These are phyloP conservation scores for Boletus tomentosulus DNA, from an alignment of 768 basidiomycete genomes.

Conservation along the genomic window DNA sequence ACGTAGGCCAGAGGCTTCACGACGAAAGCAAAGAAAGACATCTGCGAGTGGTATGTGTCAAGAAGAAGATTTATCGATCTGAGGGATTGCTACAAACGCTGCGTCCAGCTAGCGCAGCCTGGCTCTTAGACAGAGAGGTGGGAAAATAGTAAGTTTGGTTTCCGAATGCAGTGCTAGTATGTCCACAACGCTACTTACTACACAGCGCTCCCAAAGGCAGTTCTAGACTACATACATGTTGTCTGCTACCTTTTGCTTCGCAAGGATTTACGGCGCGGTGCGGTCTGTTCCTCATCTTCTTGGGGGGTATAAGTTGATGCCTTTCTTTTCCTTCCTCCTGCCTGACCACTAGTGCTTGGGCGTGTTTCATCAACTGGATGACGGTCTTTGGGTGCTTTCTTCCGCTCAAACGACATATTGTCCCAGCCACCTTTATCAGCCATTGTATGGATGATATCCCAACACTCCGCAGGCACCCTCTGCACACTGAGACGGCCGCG, in stretches of 20 bases:
- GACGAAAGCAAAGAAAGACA: constrained; percentile 60
- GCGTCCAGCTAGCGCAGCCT: constrained; percentile 20
- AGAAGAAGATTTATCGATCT: constrained; percentile 9
- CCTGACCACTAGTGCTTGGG: background rate
- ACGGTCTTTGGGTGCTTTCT: constrained; percentile 20
- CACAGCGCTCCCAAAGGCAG: too few relatives aligned
- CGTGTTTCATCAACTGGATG: background rate
- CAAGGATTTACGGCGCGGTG: constrained; percentile 19
- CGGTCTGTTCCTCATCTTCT: constrained; percentile 2
- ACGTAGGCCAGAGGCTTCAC: constrained; percentile 73
- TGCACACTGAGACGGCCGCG: constrained; percentile 88
- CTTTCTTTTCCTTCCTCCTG: constrained; percentile 24
- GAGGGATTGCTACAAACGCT: constrained; percentile 20
- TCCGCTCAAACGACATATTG: constrained; percentile 38
- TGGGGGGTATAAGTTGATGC: background rate
- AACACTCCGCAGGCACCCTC: constrained; percentile 63
- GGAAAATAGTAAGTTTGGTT: constrained; percentile 21
- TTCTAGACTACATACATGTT: background rate
- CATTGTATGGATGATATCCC: constrained; percentile 54
- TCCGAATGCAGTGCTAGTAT: background rate
- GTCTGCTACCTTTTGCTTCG: constrained; percentile 13
- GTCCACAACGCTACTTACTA: background rate
- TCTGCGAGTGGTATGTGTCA: constrained; percentile 29
- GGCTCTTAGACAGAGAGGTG: constrained; percentile 26
- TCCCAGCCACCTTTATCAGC: constrained; percentile 82